phyloP scores from a whole-genome alignment of 306 rosid species.

The Canavalia ensiformis region DNA sequence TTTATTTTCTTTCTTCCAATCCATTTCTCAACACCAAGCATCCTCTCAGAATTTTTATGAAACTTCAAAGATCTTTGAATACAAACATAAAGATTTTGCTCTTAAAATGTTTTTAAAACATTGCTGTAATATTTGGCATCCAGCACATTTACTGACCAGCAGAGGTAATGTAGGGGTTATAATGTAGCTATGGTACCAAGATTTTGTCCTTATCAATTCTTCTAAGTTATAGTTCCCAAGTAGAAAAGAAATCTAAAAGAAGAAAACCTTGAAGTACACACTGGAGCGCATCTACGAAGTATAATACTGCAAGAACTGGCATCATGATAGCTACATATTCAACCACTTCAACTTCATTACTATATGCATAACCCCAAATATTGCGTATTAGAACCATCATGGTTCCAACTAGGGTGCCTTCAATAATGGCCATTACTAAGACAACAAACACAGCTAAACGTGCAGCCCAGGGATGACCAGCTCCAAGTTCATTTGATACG shows the following conservation, averaged over 20 bases:
- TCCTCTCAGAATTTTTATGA: too few species aligned
- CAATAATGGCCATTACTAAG: slow-evolving; percentile 56
- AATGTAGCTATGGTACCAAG: too few species aligned
- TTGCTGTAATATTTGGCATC: not conserved
- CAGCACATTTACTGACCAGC: not conserved
- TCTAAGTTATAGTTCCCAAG: too few species aligned
- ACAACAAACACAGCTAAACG: slow-evolving; percentile 63
- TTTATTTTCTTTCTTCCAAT: too few species aligned
- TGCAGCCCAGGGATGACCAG: slow-evolving; percentile 62
- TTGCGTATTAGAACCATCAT: slow-evolving; percentile 60
- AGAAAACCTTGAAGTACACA: slow-evolving; percentile 68
- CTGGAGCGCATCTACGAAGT: slow-evolving; percentile 69
- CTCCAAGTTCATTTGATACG: slow-evolving; percentile 81
- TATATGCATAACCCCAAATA: slow-evolving; percentile 73
- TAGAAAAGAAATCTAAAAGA: not conserved
- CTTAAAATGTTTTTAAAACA: not conserved
- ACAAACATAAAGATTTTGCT: not conserved
- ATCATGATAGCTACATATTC: slow-evolving; percentile 63
- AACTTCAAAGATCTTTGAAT: not conserved
- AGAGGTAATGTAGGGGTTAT: too few species aligned
- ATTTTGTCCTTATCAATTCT: too few species aligned
- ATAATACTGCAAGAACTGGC: slow-evolving; percentile 70
- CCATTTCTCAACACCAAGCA: too few species aligned
- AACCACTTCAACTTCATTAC: slow-evolving; percentile 66
- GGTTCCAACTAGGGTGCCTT: slow-evolving; percentile 56